Percentiles rank a stretch among this genome's conserved stretches.
Conservation (phyloP, 2,329 filamentous ascomycete species). For the Stemphylium lycopersici region DNA sequence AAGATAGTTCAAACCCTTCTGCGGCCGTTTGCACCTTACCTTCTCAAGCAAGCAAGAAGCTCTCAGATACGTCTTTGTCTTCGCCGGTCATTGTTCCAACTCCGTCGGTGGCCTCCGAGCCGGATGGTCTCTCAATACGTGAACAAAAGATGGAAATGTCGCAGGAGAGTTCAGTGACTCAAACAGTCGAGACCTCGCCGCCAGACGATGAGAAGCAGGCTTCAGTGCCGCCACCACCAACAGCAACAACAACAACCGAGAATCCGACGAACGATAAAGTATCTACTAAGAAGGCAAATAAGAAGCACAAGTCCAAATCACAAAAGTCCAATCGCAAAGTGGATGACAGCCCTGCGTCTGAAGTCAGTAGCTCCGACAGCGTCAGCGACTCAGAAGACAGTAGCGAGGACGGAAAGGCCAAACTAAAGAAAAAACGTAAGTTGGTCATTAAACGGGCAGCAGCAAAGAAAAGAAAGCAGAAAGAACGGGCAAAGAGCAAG, state of each 20-base stretch:
- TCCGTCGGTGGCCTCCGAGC: constrained; percentile 29
- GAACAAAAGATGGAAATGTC: constrained; percentile 20
- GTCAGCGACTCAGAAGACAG: constrained; percentile 26
- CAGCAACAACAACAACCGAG: too few relatives aligned
- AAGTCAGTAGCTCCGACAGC: constrained; percentile 25
- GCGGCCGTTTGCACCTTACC: constrained; percentile 12
- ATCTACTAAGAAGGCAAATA: constrained; percentile 15
- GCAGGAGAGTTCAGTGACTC: constrained; percentile 16
- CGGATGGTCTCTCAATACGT: constrained; percentile 23
- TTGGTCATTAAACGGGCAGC: constrained; percentile 16
- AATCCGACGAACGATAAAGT: constrained; percentile 12
- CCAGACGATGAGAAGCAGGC: constrained; percentile 4
- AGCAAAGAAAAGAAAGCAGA: constrained; percentile 28
- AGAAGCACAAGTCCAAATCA: constrained; percentile 19
- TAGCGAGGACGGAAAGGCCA: constrained; percentile 30
- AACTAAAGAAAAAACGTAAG: constrained; percentile 29
- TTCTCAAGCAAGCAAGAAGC: constrained; percentile 14
- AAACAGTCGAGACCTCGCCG: constrained; percentile 5
- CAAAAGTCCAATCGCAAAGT: constrained; percentile 27
- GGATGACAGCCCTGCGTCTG: constrained; percentile 30
- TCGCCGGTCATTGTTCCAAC: constrained; percentile 35
- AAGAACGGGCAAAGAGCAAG: constrained; percentile 29
- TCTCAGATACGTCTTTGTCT: constrained; percentile 31
- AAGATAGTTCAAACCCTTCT: constrained; percentile 16
- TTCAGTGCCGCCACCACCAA: constrained; percentile 2